Evolutionary conservation across 306 rosid species (phyloP).

Genomic region (Biancaea sappan): DNA sequence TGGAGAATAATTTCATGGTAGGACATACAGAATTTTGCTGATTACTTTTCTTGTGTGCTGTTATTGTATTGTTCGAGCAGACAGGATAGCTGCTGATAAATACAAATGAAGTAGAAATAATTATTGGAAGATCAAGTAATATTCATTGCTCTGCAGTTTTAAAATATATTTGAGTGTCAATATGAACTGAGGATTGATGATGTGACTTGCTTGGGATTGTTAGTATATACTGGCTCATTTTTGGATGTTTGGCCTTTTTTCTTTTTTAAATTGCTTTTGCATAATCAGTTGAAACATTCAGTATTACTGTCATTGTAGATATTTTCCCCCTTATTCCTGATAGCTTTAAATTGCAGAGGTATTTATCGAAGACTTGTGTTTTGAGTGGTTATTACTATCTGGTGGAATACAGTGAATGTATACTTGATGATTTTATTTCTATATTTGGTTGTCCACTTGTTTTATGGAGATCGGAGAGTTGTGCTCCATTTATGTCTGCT

Average conservation of each 20-base stretch:
- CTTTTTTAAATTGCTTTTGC: neutral
- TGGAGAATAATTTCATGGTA: neutral
- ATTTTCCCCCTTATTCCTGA: neutral
- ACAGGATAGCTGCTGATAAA: neutral
- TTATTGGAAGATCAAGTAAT: neutral
- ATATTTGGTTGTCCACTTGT: neutral
- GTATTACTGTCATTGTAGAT: neutral
- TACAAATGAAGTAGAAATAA: neutral
- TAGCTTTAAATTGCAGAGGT: neutral
- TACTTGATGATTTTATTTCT: neutral
- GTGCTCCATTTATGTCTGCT: neutral
- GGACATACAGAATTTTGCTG: neutral
- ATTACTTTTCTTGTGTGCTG: neutral
- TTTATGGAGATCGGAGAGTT: neutral
- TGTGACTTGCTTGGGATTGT: neutral
- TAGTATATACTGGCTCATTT: neutral
- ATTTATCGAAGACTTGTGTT: neutral
- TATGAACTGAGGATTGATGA: neutral
- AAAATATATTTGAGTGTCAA: neutral
- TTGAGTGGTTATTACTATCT: neutral
- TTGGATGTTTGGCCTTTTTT: neutral
- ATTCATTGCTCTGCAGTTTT: neutral
- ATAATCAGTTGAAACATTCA: neutral
- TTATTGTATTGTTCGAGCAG: neutral
- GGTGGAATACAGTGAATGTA: neutral